phyloP scores from a whole-genome alignment of 352 stramenopile genomes.

The Globisporangium spinosum region DNA sequence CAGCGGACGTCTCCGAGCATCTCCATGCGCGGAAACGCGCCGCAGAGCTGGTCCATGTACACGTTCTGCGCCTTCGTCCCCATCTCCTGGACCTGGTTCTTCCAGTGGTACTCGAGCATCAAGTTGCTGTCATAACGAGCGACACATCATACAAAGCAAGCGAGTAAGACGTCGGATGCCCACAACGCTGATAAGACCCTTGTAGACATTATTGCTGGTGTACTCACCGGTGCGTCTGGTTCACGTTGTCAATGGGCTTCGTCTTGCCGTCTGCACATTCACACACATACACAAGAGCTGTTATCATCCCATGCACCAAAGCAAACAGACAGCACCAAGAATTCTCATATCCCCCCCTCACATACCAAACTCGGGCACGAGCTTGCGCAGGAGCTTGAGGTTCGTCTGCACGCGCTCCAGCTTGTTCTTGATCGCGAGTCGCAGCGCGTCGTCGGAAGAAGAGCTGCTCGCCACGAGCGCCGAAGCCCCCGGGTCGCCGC shows the following conservation, averaged over 20 bases:
- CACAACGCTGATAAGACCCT: background rate
- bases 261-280: conserved; percentile 71
- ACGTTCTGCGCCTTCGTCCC: conserved; percentile 77
- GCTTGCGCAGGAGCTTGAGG: conserved; percentile 76
- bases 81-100: conserved; percentile 88
- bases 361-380: conserved; percentile 81
- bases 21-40: conserved; percentile 71
- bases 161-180: background rate
- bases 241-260: conserved; percentile 82
- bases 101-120: conserved; percentile 89
- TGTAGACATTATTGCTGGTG: background rate
- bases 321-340: background rate
- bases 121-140: conserved; percentile 44
- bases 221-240: conserved; percentile 69
- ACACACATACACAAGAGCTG: background rate
- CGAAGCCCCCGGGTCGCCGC: conserved; percentile 11
- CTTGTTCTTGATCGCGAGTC: conserved; percentile 79
- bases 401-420: conserved; percentile 86
- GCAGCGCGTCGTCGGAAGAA: conserved; percentile 54
- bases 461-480: conserved; percentile 14
- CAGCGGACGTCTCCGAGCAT: conserved; percentile 81
- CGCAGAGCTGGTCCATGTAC: conserved; percentile 68
- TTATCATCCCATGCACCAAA: background rate
- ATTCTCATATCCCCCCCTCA: background rate
- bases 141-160: background rate